A percentile compares a stretch with the other conserved stretches of the same genome.
phyloP scores from a whole-genome alignment of 2,329 filamentous ascomycete genomes.

The Aspergillus sp. region DNA sequence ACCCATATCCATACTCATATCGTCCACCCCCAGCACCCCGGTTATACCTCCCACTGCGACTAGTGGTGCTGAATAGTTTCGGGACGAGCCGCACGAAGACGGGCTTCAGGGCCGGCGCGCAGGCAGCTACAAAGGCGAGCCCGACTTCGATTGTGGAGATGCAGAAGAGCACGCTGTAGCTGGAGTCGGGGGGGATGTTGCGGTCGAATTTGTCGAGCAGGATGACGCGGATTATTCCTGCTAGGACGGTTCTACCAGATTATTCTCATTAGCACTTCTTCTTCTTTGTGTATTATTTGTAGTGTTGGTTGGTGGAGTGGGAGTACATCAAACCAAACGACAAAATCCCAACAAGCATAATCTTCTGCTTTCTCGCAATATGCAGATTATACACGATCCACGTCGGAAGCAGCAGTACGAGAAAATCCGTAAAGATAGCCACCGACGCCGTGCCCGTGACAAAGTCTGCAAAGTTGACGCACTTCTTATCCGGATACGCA shows the following conservation, averaged over 20 bases:
- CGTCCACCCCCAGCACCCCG: not conserved
- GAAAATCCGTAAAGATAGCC: constrained; percentile 32
- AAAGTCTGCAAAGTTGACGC: constrained; percentile 29
- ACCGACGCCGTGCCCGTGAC: constrained; percentile 27
- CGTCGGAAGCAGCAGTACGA: constrained; percentile 32
- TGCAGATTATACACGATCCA: constrained; percentile 31
- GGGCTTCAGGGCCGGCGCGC: constrained; percentile 28
- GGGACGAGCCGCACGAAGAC: constrained; percentile 5
- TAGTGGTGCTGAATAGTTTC: not conserved
- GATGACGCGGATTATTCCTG: constrained; percentile 30
- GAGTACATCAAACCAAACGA: constrained; percentile 28
- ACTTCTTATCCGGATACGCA: constrained; percentile 18
- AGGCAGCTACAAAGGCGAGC: constrained; percentile 30
- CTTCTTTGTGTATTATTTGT: too few species aligned
- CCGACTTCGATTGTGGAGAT: constrained; percentile 32
- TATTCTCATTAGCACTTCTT: too few species aligned
- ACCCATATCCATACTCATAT: not conserved
- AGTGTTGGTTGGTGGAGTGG: too few species aligned
- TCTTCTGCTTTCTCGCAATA: constrained; percentile 27
- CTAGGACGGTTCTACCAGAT: constrained; percentile 23
- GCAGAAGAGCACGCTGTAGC: constrained; percentile 28
- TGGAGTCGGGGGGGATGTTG: constrained; percentile 22
- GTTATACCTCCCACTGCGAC: not conserved
- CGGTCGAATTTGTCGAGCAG: constrained; percentile 22
- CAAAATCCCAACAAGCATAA: constrained; percentile 30